Conservation (phyloP, 352 stramenopile genomes). For the Globisporangium yorkense region DNA sequence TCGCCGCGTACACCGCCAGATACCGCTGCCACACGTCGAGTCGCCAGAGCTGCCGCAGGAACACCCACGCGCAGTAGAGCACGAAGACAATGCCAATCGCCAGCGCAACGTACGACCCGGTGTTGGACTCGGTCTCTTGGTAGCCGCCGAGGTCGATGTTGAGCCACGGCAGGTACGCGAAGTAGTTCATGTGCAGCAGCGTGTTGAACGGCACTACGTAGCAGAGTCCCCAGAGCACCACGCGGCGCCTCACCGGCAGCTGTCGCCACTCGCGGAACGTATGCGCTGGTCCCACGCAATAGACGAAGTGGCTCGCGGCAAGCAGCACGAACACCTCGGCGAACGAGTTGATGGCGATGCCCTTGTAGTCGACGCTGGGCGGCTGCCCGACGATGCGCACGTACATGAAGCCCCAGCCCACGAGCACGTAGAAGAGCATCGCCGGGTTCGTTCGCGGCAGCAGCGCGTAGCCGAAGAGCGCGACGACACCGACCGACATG, state of each 20-base stretch:
- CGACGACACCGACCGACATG: constrained; percentile 29
- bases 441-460: constrained; percentile 31
- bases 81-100: constrained; percentile 26
- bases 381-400: constrained; percentile 58
- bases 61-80: constrained; percentile 21
- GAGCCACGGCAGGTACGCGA: constrained; percentile 68
- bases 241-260: constrained; percentile 21
- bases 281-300: constrained; percentile 25
- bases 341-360: constrained; percentile 40
- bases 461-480: constrained; percentile 39
- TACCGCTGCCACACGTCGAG: constrained; percentile 29
- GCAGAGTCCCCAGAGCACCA: constrained; percentile 50
- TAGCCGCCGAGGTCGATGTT: constrained; percentile 69
- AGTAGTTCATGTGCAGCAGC: constrained; percentile 72
- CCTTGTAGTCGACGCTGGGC: constrained; percentile 47
- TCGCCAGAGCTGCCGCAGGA: constrained; percentile 46
- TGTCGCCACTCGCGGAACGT: constrained; percentile 46
- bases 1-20: constrained; percentile 24
- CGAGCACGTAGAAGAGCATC: constrained; percentile 48
- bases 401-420: constrained; percentile 73
- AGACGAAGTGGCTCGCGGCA: constrained; percentile 39
- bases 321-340: constrained; percentile 65
- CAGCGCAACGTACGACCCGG: constrained; percentile 60
- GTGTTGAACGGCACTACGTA: constrained; percentile 67
- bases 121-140: constrained; percentile 31